Percentiles rank a stretch among this genome's conserved stretches.
Conservation (phyloP, 176 grass and related monocot genomes). For the Oryza officinalis region DNA sequence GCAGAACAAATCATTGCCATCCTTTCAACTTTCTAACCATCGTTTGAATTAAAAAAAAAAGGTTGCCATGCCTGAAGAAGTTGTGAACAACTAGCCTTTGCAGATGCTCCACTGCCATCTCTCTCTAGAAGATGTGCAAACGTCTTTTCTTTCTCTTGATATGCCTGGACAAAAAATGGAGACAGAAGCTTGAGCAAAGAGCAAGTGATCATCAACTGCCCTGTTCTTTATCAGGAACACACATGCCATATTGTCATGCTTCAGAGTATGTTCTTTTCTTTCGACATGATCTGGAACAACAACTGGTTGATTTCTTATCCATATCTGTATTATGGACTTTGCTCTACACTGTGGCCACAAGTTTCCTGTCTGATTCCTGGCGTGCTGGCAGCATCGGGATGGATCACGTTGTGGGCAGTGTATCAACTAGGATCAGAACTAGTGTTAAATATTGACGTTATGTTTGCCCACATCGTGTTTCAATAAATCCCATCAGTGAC, state of each 20-base stretch:
- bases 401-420: not conserved
- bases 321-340: not conserved
- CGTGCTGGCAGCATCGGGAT: not conserved
- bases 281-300: not conserved
- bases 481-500: not conserved
- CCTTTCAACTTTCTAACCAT: not conserved
- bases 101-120: not conserved
- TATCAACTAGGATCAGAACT: not conserved
- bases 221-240: not conserved
- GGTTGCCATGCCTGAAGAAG: not conserved
- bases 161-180: not conserved
- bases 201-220: not conserved
- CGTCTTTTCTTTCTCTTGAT: not conserved
- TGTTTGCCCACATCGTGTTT: not conserved
- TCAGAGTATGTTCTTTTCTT: not conserved
- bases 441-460: not conserved
- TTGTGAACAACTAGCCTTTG: not conserved
- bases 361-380: not conserved
- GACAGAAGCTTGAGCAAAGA: not conserved
- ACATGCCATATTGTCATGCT: not conserved
- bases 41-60: not conserved
- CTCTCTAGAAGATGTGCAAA: not conserved
- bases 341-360: not conserved
- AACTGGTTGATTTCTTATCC: not conserved
- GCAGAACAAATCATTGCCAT: not conserved